Evolutionary conservation across 2,329 filamentous ascomycete genomes (phyloP).

Genomic region (Drechslera avenae): DNA sequence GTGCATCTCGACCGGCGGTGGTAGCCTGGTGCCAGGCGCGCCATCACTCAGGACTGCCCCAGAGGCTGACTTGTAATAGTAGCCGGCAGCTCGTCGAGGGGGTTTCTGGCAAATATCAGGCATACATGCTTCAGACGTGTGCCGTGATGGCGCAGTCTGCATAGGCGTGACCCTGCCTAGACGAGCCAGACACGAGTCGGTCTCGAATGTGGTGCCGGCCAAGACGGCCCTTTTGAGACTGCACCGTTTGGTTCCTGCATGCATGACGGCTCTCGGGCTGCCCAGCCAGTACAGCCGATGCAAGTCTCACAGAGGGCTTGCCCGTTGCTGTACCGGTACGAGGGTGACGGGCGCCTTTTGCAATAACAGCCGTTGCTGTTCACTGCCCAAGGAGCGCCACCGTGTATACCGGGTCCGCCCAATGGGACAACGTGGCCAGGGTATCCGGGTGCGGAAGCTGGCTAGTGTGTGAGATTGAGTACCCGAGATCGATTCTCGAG

Average conservation of each 20-base stretch:
- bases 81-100: no score
- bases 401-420: no score
- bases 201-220: slow-evolving; percentile 17
- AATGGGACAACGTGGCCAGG: not conserved
- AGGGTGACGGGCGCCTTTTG: no score
- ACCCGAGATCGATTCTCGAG: not conserved
- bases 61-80: no score
- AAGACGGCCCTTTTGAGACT: slow-evolving; percentile 24
- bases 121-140: slow-evolving; percentile 14
- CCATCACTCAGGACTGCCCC: no score
- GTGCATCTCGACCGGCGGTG: no score
- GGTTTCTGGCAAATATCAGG: no score
- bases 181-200: slow-evolving; percentile 27
- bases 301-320: slow-evolving; percentile 1
- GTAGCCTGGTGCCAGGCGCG: no score
- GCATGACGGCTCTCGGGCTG: slow-evolving; percentile 15
- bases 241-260: slow-evolving; percentile 22
- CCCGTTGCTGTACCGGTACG: no score
- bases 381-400: no score
- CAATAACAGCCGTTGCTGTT: no score
- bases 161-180: slow-evolving; percentile 16
- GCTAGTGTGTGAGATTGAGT: slow-evolving; percentile 2
- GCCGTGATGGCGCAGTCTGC: slow-evolving; percentile 27
- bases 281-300: slow-evolving; percentile 17
- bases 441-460: not conserved